Evolutionary conservation across 2,329 filamentous ascomycete genomes (phyloP), one percentile per base, ranked within the genome.

Genomic region (Helotiales sp.): DNA sequence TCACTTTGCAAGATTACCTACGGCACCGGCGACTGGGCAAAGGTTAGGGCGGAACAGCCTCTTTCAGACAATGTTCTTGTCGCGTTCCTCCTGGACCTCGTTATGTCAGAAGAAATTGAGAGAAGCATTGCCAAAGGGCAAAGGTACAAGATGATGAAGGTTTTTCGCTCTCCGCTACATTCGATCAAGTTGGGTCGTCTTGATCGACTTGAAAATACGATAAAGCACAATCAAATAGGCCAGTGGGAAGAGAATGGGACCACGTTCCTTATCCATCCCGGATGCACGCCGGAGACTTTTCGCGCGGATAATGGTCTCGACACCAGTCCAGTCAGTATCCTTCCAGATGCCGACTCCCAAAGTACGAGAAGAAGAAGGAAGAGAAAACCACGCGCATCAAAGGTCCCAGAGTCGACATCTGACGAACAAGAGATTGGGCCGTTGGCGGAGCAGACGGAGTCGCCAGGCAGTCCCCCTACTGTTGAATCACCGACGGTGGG

Each of bases 21-120:
- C 33, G 42, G 42, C 15, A 19, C 19, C 12, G 38, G 51, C 40
- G 53, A 58, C 29, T 25, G 50, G 31, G 40, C 40, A 7, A 55
- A 61, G n/a, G 47, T 55, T n/a, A 22, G 61, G 5, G 12, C 33
- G 2, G 9, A 34, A 5, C 15, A 53, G 3, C 51, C 57, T 10
- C 19, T 60, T 12, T 6, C 48, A 12, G 51, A 63, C 42, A 48
- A 40, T 7, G 34, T 12, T 6, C 12, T 64, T 15, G 33, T 29
- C 13, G 10, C 57, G 4, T 63, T 66, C 24, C 55, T 64, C 8
- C 31, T 57, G 24, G 64, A 66, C 50, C 22, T 60, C 29, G 36
- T 59, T n/a, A 51, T 63, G 42, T 55, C 60, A 1, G 61, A 63
- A 29, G 46, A 55, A 27, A 27, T 63, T 8, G 62, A 64, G 19